Percentiles rank a stretch among this genome's conserved stretches.
Evolutionary conservation across 257 asterid species (phyloP).

Genomic region (Solanum infundibuliforme): DNA sequence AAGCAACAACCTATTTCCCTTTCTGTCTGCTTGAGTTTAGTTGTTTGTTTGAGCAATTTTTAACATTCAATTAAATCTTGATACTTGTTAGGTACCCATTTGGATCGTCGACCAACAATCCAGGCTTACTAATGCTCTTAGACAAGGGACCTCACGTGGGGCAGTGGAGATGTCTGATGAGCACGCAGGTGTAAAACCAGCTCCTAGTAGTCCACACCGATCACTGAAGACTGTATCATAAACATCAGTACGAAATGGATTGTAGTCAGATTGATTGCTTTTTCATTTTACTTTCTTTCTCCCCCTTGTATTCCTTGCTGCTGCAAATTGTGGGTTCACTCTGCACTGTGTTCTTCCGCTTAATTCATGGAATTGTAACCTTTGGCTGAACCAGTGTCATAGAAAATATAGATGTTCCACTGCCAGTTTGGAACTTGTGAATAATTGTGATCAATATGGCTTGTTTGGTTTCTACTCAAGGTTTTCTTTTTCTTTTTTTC

Average conservation of each 20-base stretch:
- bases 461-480: not conserved
- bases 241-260: not conserved
- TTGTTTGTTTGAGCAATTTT: not conserved
- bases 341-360: slow-evolving; percentile 7
- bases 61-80: not conserved
- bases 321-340: slow-evolving; percentile 7
- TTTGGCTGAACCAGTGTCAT: not conserved
- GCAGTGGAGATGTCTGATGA: slow-evolving; percentile 15
- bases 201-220: not conserved
- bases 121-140: slow-evolving; percentile 15
- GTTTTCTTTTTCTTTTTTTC: not conserved
- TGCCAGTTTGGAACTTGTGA: slow-evolving; percentile 4
- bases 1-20: not conserved
- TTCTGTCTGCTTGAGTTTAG: not conserved
- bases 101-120: not conserved
- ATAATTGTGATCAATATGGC: not conserved
- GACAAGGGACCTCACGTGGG: slow-evolving; percentile 19
- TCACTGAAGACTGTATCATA: not conserved
- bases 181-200: slow-evolving; percentile 4
- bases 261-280: not conserved
- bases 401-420: not conserved
- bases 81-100: slow-evolving; percentile 13
- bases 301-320: slow-evolving; percentile 4
- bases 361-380: not conserved
- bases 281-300: slow-evolving; percentile 1